Base-by-base conservation (phyloP, 2,329 filamentous ascomycete species). In the Elsinoe perseae region DNA sequence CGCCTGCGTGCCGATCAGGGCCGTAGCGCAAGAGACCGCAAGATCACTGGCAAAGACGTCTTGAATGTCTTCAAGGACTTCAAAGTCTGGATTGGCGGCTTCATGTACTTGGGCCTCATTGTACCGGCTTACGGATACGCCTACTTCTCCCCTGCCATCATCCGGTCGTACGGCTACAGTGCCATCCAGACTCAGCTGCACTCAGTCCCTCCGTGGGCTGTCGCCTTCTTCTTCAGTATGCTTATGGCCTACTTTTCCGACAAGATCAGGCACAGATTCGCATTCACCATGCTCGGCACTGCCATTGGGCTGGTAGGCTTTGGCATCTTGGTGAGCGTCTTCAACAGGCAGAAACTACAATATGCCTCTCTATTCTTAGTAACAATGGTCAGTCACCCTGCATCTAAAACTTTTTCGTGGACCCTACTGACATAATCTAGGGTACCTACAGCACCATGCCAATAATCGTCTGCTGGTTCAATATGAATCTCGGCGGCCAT, bases 351-450 rank as follows among this genome's bases (percentile, higher is more conserved):
- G 0, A 60, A 78, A 10, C 72, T 88, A 5, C 80, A 93, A 68
- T 96, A 95, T 64, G 86, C 77, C 0, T 87, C 86, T 0, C 78
- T 96, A 0, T 95, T 95, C 75, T 75, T 96, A 28, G 82, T 95
- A 50, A 85, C 87, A 1, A 84, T 84, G 73, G 89, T 79, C 76
- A 60, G 36, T 40, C 5, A 54, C 12, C 18, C n/a, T 43, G 6
- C 27, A n/a, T 9, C n/a, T n/a, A n/a, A n/a, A n/a, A n/a, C n/a
- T n/a, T n/a, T 16, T 23, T 21, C 23, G 3, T 10, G 6, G 23
- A 44, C 23, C 3, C 20, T 46, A 12, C 27, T 30, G n/a, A 40
- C 10, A 9, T 32, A 44, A 42, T 57, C 58, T 40, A 48, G 48
- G 53, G 53, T 9, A 56, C 53, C 20, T 96, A 95, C 71, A 84